Conservation (phyloP, 768 basidiomycete species). For the Podaxis sp. region DNA sequence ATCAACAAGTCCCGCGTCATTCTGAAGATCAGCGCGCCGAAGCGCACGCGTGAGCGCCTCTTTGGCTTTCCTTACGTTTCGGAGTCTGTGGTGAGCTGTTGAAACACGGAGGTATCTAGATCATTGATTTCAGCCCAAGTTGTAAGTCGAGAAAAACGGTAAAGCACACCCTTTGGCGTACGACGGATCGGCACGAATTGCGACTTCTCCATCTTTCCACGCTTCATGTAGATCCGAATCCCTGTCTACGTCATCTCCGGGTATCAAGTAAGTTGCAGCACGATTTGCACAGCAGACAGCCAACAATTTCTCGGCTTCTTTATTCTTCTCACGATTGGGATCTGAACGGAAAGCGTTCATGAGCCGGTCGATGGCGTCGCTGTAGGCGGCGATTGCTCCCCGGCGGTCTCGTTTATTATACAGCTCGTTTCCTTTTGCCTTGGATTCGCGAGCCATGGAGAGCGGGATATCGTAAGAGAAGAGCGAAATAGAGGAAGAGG, state of each 20-base stretch:
- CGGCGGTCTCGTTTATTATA: background rate
- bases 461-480: background rate
- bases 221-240: slow-evolving; percentile 7
- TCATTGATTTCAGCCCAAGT: background rate
- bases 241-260: background rate
- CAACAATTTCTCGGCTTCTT: slow-evolving; percentile 6
- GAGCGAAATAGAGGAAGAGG: background rate
- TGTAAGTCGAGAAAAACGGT: background rate
- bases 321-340: slow-evolving; percentile 2
- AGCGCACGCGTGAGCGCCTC: slow-evolving; percentile 15
- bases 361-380: slow-evolving; percentile 7
- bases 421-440: slow-evolving; percentile 7
- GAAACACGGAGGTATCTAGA: slow-evolving; percentile 17
- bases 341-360: slow-evolving; percentile 12
- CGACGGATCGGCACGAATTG: slow-evolving; percentile 9
- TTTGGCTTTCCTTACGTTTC: slow-evolving; percentile 11
- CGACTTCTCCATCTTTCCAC: slow-evolving; percentile 12
- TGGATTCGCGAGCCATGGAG: slow-evolving; percentile 1
- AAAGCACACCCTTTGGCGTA: slow-evolving; percentile 13
- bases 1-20: slow-evolving; percentile 14
- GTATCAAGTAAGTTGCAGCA: slow-evolving; percentile 1
- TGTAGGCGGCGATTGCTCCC: slow-evolving; percentile 9
- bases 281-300: slow-evolving; percentile 9
- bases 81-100: slow-evolving; percentile 13
- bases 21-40: slow-evolving; percentile 12